Evolutionary conservation across 495 filamentous ascomycete genomes (phyloP).

Genomic region (Parathielavia appendiculata): DNA sequence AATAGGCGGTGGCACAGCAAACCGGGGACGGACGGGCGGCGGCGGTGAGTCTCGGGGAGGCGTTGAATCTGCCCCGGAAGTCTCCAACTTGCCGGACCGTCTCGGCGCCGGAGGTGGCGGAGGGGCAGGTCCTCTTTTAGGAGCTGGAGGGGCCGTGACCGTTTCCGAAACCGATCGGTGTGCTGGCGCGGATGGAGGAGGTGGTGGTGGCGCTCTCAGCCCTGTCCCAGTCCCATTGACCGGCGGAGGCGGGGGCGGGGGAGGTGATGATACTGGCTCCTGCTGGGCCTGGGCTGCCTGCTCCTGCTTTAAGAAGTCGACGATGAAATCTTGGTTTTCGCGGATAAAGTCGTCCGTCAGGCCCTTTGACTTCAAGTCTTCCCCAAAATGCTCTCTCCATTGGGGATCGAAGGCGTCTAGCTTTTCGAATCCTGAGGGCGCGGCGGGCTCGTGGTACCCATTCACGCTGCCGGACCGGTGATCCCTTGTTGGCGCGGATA

Average conservation of each 20-base stretch:
- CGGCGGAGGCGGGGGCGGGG: conserved; percentile 47
- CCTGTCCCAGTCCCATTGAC: conserved; percentile 25
- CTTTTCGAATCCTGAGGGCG: conserved; percentile 52
- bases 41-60: conserved; percentile 55
- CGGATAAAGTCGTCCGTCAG: conserved; percentile 89
- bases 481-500: conserved; percentile 47
- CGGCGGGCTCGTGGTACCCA: conserved; percentile 27
- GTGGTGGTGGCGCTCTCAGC: conserved; percentile 52
- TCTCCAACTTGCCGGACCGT: conserved; percentile 47
- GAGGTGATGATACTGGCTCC: conserved; percentile 48
- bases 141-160: conserved; percentile 58
- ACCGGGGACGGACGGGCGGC: conserved; percentile 55
- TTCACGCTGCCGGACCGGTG: conserved; percentile 43
- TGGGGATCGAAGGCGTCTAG: conserved; percentile 79
- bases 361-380: conserved; percentile 76
- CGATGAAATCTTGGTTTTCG: conserved; percentile 92
- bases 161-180: conserved; percentile 31
- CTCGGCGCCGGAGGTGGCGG: conserved; percentile 77
- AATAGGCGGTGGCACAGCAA: conserved; percentile 77
- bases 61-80: conserved; percentile 46
- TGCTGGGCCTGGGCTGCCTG: conserved; percentile 51
- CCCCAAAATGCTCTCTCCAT: conserved; percentile 74
- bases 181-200: conserved; percentile 46
- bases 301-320: conserved; percentile 78
- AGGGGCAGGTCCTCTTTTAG: conserved; percentile 51